Evolutionary conservation across 1,284 basidiomycete genomes (phyloP), one percentile per base, ranked within the genome.

Genomic region (Mycena sp.): DNA sequence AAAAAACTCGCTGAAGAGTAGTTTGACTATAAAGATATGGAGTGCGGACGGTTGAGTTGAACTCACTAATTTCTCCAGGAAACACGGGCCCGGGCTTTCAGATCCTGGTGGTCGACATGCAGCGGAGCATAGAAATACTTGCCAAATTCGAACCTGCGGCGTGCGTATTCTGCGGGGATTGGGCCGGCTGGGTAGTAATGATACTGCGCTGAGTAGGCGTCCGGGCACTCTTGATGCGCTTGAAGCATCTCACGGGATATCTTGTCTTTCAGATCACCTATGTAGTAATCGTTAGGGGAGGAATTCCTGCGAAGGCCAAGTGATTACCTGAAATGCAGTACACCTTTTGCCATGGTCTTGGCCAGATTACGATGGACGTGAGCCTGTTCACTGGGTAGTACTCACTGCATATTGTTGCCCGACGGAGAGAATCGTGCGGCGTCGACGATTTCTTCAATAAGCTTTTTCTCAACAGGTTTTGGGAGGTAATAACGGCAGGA

Each of bases 261-360:
- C 16, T 50, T 11, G 32, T 64, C 57, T 28, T 60, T 64, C 9
- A 55, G 25, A 16, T 35, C 14, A 9, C 62, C 59, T 16, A 28
- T 54, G 29, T 17, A 21, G 25, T 4, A 26, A 21, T 43, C 11
- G 25, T 12, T 23, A 12, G 7, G 21, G 19, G 23, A 23, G n/a
- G 2, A 16, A 6, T 11, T 10, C 6, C 19, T 30, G 23, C 21
- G 12, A 6, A 44, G 21, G 21, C 11, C 23, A 28, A 25, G n/a
- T n/a, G n/a, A n/a, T n/a, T 57, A 43, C 67, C 57, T 19, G 52
- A 19, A n/a, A 64, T 26, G 40, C 32, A 37, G 28, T 64, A 56
- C 25, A 64, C 62, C n/a, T 56, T 64, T 26, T 64, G 58, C 62
- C 62, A 64, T 1, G 62, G 57, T 28, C 62, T 64, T 41, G 14